Conservation (phyloP, 2,329 filamentous ascomycete species). For the Paraphoma sp. region DNA sequence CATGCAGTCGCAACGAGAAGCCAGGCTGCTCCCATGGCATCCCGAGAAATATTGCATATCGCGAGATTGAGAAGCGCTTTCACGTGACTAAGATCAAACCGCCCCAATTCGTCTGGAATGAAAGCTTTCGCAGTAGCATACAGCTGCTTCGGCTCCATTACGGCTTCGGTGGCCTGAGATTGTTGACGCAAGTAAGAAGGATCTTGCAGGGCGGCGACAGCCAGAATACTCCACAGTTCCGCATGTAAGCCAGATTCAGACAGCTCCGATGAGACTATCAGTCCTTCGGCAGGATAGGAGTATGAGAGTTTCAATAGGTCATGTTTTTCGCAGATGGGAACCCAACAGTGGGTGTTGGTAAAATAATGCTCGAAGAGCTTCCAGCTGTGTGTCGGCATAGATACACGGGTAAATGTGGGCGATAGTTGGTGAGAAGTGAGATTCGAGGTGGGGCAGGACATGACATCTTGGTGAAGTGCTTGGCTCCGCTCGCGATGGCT, state of each 20-base stretch:
- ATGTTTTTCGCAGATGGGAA: slow-evolving; percentile 75
- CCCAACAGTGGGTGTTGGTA: slow-evolving; percentile 77
- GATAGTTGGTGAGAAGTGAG: slow-evolving; percentile 19
- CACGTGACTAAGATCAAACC: slow-evolving; percentile 49
- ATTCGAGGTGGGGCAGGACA: neutral
- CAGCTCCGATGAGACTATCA: slow-evolving; percentile 31
- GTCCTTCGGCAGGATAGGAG: slow-evolving; percentile 56
- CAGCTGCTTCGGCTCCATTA: slow-evolving; percentile 23
- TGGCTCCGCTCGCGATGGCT: slow-evolving; percentile 8
- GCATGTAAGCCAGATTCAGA: slow-evolving; percentile 47
- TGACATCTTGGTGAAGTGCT: neutral
- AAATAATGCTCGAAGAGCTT: slow-evolving; percentile 75
- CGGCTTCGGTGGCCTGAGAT: neutral
- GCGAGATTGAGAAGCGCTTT: slow-evolving; percentile 59
- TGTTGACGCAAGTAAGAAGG: neutral
- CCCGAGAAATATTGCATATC: slow-evolving; percentile 67
- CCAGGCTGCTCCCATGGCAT: slow-evolving; percentile 66
- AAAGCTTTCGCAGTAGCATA: slow-evolving; percentile 38
- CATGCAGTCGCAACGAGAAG: slow-evolving; percentile 70
- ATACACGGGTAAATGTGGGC: neutral
- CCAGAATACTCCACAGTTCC: slow-evolving; percentile 55
- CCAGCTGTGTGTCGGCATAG: slow-evolving; percentile 62
- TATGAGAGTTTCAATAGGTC: slow-evolving; percentile 66
- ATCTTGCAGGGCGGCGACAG: slow-evolving; percentile 48
- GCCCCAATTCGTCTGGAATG: slow-evolving; percentile 38